Conservation (phyloP, 2,329 filamentous ascomycete genomes). For the Beauveria asiatica region DNA sequence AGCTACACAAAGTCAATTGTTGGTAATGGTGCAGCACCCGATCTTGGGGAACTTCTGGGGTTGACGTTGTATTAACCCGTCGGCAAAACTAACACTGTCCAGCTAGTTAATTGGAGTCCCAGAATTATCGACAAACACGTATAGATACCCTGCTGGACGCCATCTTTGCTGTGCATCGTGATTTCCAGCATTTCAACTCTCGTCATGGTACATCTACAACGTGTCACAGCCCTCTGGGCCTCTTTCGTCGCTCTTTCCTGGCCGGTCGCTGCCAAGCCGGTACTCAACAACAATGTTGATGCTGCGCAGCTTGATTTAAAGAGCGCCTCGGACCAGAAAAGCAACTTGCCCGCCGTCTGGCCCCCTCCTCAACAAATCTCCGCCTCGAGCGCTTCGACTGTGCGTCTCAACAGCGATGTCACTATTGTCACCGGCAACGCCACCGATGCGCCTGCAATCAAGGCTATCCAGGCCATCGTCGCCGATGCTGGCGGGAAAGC, state of each 20-base stretch:
- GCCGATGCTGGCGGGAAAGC: conserved; percentile 8
- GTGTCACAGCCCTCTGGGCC: background rate
- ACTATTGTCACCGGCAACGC: conserved; percentile 12
- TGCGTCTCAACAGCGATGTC: conserved; percentile 8
- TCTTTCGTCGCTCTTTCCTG: background rate
- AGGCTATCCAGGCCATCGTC: conserved; percentile 7
- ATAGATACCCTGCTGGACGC: background rate
- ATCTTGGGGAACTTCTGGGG: background rate
- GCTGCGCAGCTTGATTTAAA: background rate
- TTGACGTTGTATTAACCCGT: background rate
- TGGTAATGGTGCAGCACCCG: background rate
- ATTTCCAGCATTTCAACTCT: background rate
- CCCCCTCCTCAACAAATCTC: conserved; percentile 13
- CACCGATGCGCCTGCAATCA: conserved; percentile 10
- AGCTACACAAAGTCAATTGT: background rate
- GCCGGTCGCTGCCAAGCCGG: background rate
- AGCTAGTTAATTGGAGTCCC: background rate
- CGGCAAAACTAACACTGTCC: background rate
- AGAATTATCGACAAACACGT: background rate
- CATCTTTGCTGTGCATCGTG: background rate
- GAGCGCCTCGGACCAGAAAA: background rate
- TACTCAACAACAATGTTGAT: background rate
- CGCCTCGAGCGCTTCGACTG: background rate
- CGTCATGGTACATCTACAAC: background rate
- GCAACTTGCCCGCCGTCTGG: conserved; percentile 7